Evolutionary conservation across 202 grass and related monocot genomes (phyloP), one percentile per base, ranked within the genome.

Genomic region (Setaria viridis): DNA sequence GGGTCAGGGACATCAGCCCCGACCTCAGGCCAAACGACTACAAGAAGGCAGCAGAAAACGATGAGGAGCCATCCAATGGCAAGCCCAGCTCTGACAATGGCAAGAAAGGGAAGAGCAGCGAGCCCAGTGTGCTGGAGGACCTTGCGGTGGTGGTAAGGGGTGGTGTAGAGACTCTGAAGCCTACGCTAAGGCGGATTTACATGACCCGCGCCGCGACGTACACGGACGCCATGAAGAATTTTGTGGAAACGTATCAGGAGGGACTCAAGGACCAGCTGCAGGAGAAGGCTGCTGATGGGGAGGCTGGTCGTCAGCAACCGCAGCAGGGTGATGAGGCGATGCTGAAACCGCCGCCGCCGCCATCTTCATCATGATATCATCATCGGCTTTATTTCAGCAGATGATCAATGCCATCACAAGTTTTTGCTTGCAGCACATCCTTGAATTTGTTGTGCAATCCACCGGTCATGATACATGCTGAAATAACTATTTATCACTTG

Each of bases 181-280:
- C 94, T 1, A 47, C 47, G 0, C 48, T 94, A 51, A 75, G 76
- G 16, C 85, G 62, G 41, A 81, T 97, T 34, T 94, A 97, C 73
- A 94, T 94, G 88, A 55, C 80, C 4, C 88, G 86, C 0, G 92
- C 92, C 10, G 91, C 94, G 2, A 83, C 88, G 0, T 94, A 97
- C 70, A 92, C 84, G 15, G 81, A 89, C 34, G 94, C 84, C 10
- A 62, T 94, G 54, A 88, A 77, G 73, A 84, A 64, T 70, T 94
- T 91, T 51, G 81, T 97, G 6, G 90, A 97, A 79, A 84, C 90
- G 17, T 94, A 94, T 48, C 87, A 88, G 66, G 90, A 93, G 72
- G 95, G 89, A 6, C 49, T 97, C 63, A 97, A 93, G 56, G 81
- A 91, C 41, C 82, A 87, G 15, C 84, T 97, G 87, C 88, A 97